Conservation (phyloP, 208 protist species). For the Trypanosoma melophagium region DNA sequence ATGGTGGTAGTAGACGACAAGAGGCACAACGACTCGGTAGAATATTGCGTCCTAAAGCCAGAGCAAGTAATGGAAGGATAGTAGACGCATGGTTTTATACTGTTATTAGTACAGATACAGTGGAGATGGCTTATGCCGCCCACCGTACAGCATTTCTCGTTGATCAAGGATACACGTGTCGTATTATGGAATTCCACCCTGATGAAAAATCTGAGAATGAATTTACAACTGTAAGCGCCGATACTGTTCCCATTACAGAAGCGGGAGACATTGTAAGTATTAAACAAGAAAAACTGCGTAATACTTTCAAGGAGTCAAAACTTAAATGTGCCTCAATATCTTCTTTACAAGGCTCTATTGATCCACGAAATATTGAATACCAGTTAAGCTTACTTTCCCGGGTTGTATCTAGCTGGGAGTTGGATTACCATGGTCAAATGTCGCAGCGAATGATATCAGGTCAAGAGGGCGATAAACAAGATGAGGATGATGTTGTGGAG, state of each 20-base stretch:
- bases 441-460: conserved; percentile 35
- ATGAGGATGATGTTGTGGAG: conserved; percentile 42
- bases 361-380: conserved; percentile 43
- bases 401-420: conserved; percentile 84
- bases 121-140: conserved; percentile 96
- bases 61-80: conserved; percentile 61
- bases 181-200: conserved; percentile 73
- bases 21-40: conserved; percentile 97
- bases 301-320: conserved; percentile 57
- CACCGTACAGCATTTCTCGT: conserved; percentile 98
- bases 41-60: conserved; percentile 92
- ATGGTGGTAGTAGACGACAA: conserved; percentile 94
- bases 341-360: background rate
- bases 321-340: conserved; percentile 29
- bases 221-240: conserved; percentile 12
- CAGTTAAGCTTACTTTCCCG: conserved; percentile 73
- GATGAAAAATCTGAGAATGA: conserved; percentile 15
- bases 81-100: conserved; percentile 99
- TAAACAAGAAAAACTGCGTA: conserved; percentile 67
- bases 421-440: conserved; percentile 44
- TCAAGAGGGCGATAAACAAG: conserved; percentile 22
- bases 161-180: conserved; percentile 92
- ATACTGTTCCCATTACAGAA: background rate
- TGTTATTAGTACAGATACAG: conserved; percentile 95
- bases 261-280: conserved; percentile 74